phyloP scores from a whole-genome alignment of 495 filamentous ascomycete species.

The Staphylotrichum longicolle region DNA sequence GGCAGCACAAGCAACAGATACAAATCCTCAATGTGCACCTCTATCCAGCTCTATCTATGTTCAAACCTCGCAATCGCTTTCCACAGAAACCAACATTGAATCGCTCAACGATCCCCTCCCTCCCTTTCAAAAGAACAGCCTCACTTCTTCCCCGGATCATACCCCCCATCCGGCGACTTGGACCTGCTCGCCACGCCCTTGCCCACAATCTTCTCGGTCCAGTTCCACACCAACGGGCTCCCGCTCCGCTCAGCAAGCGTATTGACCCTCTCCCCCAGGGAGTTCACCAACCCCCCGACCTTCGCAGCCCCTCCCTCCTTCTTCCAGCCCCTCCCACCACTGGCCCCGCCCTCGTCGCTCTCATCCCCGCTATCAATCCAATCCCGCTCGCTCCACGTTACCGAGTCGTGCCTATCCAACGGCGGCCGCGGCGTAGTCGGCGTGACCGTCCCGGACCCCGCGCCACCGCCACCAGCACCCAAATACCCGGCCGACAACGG shows the following conservation, averaged over 20 bases:
- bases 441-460: constrained; percentile 11
- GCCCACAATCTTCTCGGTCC: constrained; percentile 57
- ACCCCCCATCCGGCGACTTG: constrained; percentile 9
- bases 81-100: too few relatives aligned
- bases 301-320: constrained; percentile 21
- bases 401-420: constrained; percentile 39
- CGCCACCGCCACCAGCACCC: background rate
- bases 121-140: too few relatives aligned
- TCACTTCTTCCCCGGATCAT: constrained; percentile 1
- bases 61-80: too few relatives aligned
- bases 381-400: constrained; percentile 54
- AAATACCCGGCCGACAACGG: constrained; percentile 11
- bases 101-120: too few relatives aligned
- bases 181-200: constrained; percentile 30
- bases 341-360: constrained; percentile 38
- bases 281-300: background rate
- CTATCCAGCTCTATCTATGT: too few relatives aligned
- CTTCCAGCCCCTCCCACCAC: constrained; percentile 23
- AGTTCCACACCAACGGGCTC: constrained; percentile 47
- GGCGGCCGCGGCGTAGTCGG: constrained; percentile 30
- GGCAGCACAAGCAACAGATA: too few relatives aligned
- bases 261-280: background rate
- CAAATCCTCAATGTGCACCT: too few relatives aligned
- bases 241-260: constrained; percentile 3
- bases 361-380: constrained; percentile 53